A percentile compares a stretch with the other conserved stretches of the same genome.
Conservation (phyloP, 805 yeast genomes). For the Debaryomyces tyrocola region DNA sequence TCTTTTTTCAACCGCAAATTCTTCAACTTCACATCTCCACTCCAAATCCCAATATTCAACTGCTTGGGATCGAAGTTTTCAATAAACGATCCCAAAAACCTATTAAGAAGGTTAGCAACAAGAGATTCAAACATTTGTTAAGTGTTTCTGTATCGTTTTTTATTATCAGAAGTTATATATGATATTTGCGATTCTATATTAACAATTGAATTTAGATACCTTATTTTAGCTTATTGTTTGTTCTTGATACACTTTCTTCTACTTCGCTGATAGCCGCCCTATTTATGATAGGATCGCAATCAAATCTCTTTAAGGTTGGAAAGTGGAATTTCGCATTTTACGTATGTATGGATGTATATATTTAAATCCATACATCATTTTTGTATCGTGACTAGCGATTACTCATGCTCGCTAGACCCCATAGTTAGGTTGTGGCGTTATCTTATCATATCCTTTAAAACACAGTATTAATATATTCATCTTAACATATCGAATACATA, state of each 20-base stretch:
- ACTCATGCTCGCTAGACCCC: neutral
- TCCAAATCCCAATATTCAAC: slow-evolving; percentile 93
- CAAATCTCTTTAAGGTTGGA: neutral
- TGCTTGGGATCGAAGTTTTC: slow-evolving; percentile 96
- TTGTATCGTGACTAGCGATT: neutral
- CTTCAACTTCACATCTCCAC: slow-evolving; percentile 88
- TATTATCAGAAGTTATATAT: neutral
- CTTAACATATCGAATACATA: neutral
- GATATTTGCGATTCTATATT: neutral
- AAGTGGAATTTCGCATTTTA: too few species aligned
- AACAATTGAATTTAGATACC: too few species aligned
- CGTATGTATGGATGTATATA: too few species aligned
- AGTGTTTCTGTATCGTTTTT: neutral
- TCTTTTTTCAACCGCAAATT: slow-evolving; percentile 81
- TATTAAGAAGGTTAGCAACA: slow-evolving; percentile 61
- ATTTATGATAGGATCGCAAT: neutral
- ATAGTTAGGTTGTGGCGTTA: neutral
- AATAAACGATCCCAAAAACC: slow-evolving; percentile 71
- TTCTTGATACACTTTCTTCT: neutral
- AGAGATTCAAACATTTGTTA: slow-evolving; percentile 59
- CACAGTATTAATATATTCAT: neutral
- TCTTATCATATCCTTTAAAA: neutral
- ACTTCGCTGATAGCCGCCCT: neutral
- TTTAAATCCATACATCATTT: too few species aligned
- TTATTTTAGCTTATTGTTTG: neutral